Evolutionary conservation across 768 basidiomycete species (phyloP), one percentile per base, ranked within the genome.

Genomic region (Dentipellis sp.): DNA sequence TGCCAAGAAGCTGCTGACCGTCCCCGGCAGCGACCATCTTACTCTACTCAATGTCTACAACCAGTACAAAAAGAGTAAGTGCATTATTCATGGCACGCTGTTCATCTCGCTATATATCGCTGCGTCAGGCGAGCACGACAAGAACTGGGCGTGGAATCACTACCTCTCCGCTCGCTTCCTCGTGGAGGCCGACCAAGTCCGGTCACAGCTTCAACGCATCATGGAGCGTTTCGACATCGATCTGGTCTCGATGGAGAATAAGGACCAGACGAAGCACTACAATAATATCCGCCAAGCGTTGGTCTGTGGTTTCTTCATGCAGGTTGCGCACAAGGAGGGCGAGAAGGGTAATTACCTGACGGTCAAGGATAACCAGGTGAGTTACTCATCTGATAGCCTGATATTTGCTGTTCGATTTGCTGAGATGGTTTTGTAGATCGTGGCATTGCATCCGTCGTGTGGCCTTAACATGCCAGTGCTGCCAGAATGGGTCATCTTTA

Each of bases 231-330:
- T 79, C 65, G 91, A 94, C 56, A 73, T 95, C 36, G 86, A 88
- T 29, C 67, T 94, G 19, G 69, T 93, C 23, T 84, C 84, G 7
- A 75, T 81, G 2, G 68, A 67, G 23, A 87, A 93, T 61, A 77
- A 75, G 65, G 88, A 85, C 39, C 59, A 46, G 37, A 54, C 59
- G 1, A 52, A 40, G 66, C 79, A 87, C 60, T 87, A 81, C 68
- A 59, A 72, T 53, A 86, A 85, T 62, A 84, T 98, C 56, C 81
- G 92, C 22, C 84, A 85, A 69, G 87, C 88, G 0, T 75, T 98
- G 19, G 87, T 90, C 4, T 88, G 86, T 62, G 97, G 94, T 1
- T 99, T 91, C 78, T 99, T 97, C 73, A 97, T 97, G 95, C 95
- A 97, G 67, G 83, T 92, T 11, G 97, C 94, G 7, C 93, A 97